A percentile compares a stretch with the other conserved stretches of the same genome.
These are phyloP conservation scores for Cryphonectria naterciae DNA, from an alignment of 2,329 filamentous ascomycete species.

Conservation along the genomic window DNA sequence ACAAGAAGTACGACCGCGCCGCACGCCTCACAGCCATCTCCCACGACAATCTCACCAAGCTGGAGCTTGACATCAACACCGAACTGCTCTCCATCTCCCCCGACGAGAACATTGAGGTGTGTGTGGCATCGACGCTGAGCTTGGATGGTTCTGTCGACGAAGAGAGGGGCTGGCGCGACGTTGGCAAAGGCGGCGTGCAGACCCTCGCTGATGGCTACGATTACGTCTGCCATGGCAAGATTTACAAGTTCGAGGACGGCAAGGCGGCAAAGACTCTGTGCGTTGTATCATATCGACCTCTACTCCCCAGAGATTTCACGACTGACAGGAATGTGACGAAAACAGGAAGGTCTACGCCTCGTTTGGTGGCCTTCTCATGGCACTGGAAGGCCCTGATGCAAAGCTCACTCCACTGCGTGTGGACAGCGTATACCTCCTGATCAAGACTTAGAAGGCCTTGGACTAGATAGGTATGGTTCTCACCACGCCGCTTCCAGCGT, in stretches of 20 bases:
- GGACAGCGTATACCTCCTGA: constrained; percentile 88
- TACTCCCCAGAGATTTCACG: not conserved
- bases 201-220: constrained; percentile 80
- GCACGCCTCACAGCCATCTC: constrained; percentile 81
- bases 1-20: constrained; percentile 93
- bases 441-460: constrained; percentile 73
- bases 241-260: constrained; percentile 85
- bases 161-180: constrained; percentile 80
- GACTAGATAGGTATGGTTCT: not conserved
- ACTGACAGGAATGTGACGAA: constrained; percentile 21
- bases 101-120: constrained; percentile 78
- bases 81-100: constrained; percentile 81
- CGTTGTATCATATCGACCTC: constrained; percentile 42
- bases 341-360: constrained; percentile 88
- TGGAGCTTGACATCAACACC: constrained; percentile 91
- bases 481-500: not conserved
- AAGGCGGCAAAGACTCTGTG: constrained; percentile 83
- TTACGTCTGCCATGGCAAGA: constrained; percentile 87
- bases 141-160: constrained; percentile 84
- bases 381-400: constrained; percentile 91
- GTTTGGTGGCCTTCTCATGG: constrained; percentile 89
- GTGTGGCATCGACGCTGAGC: constrained; percentile 82
- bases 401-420: constrained; percentile 91
- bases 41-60: constrained; percentile 71
- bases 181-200: constrained; percentile 58